These are phyloP conservation scores for Picocystis salinarum DNA, from an alignment of 139 green algal genomes.

Conservation along the genomic window DNA sequence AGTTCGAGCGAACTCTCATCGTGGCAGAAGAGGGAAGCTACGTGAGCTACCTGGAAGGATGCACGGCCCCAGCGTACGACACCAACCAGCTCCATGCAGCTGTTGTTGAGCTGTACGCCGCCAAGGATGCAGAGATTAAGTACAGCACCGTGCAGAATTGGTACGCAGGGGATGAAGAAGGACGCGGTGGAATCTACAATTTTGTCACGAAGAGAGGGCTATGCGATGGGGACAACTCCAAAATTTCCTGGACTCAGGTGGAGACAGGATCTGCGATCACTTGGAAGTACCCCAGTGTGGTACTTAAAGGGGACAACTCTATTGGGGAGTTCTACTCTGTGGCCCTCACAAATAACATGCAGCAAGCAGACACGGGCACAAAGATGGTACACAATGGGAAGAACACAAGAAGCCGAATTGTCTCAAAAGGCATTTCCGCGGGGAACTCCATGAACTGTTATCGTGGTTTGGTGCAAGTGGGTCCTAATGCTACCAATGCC, in stretches of 20 bases:
- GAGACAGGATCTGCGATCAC: conserved; percentile 96
- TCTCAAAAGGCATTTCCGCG: conserved; percentile 94
- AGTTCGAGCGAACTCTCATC: conserved; percentile 99
- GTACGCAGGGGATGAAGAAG: conserved; percentile 83
- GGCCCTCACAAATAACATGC: conserved; percentile 91
- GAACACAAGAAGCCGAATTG: conserved; percentile 89
- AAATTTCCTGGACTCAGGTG: conserved; percentile 99
- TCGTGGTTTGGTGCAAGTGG: conserved; percentile 56
- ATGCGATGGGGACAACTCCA: conserved; percentile 72
- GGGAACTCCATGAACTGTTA: conserved; percentile 64
- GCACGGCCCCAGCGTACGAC: conserved; percentile 87
- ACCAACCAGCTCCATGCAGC: conserved; percentile 94
- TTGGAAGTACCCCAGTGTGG: conserved; percentile 94
- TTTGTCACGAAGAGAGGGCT: conserved; percentile 98
- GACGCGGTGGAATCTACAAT: conserved; percentile 95
- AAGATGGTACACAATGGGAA: conserved; percentile 98
- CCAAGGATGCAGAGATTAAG: conserved; percentile 85
- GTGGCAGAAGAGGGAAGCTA: conserved; percentile 81
- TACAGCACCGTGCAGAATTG: conserved; percentile 99
- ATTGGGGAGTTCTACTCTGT: conserved; percentile 97
- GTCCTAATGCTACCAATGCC: conserved; percentile 47
- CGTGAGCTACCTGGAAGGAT: conserved; percentile 94
- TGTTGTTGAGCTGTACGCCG: conserved; percentile 83
- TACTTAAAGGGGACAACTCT: conserved; percentile 81
- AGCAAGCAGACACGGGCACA: conserved; percentile 71